Evolutionary conservation across 2,329 filamentous ascomycete species (phyloP).

Genomic region (Sphaerulina populicola): DNA sequence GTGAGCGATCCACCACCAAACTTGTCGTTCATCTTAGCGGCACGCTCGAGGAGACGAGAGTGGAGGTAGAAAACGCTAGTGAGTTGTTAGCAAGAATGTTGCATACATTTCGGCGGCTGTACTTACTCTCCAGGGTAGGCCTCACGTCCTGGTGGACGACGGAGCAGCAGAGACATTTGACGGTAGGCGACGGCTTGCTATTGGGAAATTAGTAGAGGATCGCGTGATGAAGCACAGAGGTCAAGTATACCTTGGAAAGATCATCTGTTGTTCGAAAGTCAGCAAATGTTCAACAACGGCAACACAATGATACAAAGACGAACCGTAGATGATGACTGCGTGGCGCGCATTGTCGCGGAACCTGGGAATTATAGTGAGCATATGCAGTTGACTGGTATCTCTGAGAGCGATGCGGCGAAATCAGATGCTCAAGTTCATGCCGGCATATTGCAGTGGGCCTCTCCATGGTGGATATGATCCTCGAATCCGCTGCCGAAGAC

Average conservation of each 20-base stretch:
- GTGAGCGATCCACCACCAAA: slow-evolving; percentile 86
- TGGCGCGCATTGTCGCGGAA: slow-evolving; percentile 69
- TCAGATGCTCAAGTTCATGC: no score
- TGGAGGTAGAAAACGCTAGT: slow-evolving; percentile 87
- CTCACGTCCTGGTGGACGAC: slow-evolving; percentile 97
- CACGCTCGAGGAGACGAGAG: slow-evolving; percentile 98
- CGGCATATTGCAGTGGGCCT: no score
- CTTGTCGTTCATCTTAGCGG: slow-evolving; percentile 97
- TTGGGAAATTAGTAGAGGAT: neutral
- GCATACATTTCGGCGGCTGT: neutral
- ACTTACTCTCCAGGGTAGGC: slow-evolving; percentile 86
- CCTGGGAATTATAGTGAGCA: slow-evolving; percentile 1
- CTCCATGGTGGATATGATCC: no score
- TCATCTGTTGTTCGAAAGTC: slow-evolving; percentile 48
- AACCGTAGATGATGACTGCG: neutral
- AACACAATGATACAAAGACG: neutral
- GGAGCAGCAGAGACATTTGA: slow-evolving; percentile 97
- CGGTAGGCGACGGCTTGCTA: slow-evolving; percentile 73
- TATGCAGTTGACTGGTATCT: neutral
- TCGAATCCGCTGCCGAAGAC: no score
- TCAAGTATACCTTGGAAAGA: slow-evolving; percentile 60
- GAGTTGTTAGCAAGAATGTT: slow-evolving; percentile 19
- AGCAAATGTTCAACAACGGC: neutral
- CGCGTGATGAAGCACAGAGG: neutral
- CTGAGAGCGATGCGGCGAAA: no score